Evolutionary conservation across 2,329 filamentous ascomycete species (phyloP), one percentile per base, ranked within the genome.

Genomic region (Lasiodiplodia gonubiensis): DNA sequence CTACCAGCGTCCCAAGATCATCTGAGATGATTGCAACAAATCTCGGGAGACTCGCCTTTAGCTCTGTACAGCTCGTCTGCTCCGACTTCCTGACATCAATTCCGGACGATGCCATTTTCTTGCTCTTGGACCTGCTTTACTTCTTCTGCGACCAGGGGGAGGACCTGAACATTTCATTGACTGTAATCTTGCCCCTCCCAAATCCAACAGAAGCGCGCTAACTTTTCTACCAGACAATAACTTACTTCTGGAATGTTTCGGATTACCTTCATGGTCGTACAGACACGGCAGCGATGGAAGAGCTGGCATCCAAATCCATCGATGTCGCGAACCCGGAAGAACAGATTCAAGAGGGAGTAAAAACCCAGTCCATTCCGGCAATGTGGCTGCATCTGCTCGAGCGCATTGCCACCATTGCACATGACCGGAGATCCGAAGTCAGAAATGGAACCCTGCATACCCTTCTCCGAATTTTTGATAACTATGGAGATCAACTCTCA

Each of bases 221-320:
- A 25, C 11, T 21, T 4, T 10, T 23, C 10, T 42, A 7, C 64
- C 59, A 92, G 88, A 95, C 94, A 1, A 92, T 97, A 10, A 97
- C 94, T 0, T 95, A 97, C 75, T 97, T 97, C 77, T 97, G 94
- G 93, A 94, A 94, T 65, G 86, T 97, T 8, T 97, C 94, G 0
- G 94, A 97, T 77, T 95, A 94, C 70, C 83, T 98, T 23, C 85
- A 87, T 67, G 79, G 80, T 8, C 81, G 83, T 46, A 82, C 82
- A 59, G 80, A 83, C 25, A 72, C 76, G 4, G 74, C 77, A 3
- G 73, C 72, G 25, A 71, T 83, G 1, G 75, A 76, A 10, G 66
- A 63, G 23, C 39, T 67, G 12, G 66, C 66, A n/a, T 37, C 39
- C 2, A 70, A 70, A 42, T 60, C 61, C 16, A 39, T 68, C 16